These are phyloP conservation scores for Wilcoxina mikolae DNA, from an alignment of 495 filamentous ascomycete genomes.

Conservation along the genomic window DNA sequence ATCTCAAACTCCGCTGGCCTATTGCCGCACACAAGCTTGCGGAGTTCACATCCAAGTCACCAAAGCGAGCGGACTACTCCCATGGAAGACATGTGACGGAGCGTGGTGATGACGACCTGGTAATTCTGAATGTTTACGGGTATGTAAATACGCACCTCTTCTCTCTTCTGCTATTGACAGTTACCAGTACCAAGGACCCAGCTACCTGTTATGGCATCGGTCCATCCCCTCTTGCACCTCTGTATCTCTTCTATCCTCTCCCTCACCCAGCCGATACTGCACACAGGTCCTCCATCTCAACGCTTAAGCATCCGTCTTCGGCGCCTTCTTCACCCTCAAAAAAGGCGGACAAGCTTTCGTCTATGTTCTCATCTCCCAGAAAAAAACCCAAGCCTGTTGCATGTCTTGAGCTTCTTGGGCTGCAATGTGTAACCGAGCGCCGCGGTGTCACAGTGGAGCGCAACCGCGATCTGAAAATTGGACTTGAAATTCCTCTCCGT, in stretches of 20 bases:
- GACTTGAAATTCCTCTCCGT: not conserved
- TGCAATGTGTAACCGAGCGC: not conserved
- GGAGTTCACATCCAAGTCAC: constrained; percentile 7
- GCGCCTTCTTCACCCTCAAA: too few relatives aligned
- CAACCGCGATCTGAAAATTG: not conserved
- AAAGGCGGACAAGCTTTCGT: too few relatives aligned
- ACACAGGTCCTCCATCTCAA: too few relatives aligned
- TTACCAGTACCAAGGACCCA: constrained; percentile 8
- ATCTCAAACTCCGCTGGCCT: constrained; percentile 17
- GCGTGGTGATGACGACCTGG: constrained; percentile 10
- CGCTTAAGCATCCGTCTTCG: too few relatives aligned
- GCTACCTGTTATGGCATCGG: constrained; percentile 15
- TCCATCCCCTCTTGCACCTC: constrained; percentile 17
- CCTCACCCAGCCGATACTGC: not conserved
- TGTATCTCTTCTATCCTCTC: constrained; percentile 16
- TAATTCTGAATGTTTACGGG: constrained; percentile 21
- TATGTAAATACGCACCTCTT: too few relatives aligned
- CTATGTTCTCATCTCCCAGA: too few relatives aligned
- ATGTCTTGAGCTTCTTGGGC: too few relatives aligned
- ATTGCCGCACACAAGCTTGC: constrained; percentile 12
- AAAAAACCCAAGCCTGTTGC: too few relatives aligned
- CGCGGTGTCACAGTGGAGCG: not conserved
- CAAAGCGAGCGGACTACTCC: not conserved
- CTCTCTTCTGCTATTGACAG: not conserved
- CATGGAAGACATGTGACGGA: not conserved